Evolutionary conservation across 495 filamentous ascomycete genomes (phyloP), one percentile per base, ranked within the genome.

Genomic region (Aspergillus affinis): DNA sequence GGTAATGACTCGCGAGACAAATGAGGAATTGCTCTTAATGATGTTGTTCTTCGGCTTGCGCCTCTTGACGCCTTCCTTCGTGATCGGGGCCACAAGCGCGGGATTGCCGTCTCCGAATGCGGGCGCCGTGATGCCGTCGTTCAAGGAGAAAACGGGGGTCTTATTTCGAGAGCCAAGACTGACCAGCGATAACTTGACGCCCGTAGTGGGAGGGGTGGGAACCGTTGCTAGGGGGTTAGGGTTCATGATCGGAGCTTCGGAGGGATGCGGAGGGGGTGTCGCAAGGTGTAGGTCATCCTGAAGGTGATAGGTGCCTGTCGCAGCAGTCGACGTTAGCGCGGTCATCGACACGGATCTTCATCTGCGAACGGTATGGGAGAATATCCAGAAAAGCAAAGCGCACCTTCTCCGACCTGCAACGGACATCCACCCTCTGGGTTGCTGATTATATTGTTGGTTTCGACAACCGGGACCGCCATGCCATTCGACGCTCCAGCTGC

Each of bases 31-130:
- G 76, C 91, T 97, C 79, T 98, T 98, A 46, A 92, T 85, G 65
- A 98, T 92, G 71, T 94, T 98, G 72, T 91, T 97, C 77, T 97
- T 97, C 12, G 94, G 95, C 74, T 98, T 98, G 61, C 88, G 82
- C 65, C 86, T 77, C 73, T 96, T 96, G 52, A 81, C 76, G 4
- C 82, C 79, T 63, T 96, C 92, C 73, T 92, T 96, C n/a, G 81
- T 72, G 21, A 72, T 75, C 17, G 81, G 77, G 3, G 78, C 71
- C 20, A 81, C 77, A 49, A 98, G 80, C 19, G 90, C 81, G 15
- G 84, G 78, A 68, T 97, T 97, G 50, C 90, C 90, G 61, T 92
- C 89, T n/a, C 93, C 94, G 72, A 97, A 98, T 20, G 84, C 82
- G 0, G 90, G 89, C 29, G 86, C 82, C 65, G 66, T 77, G 12